Conservation (phyloP, 1,284 basidiomycete genomes). For the Xerocomus minutiporus region DNA sequence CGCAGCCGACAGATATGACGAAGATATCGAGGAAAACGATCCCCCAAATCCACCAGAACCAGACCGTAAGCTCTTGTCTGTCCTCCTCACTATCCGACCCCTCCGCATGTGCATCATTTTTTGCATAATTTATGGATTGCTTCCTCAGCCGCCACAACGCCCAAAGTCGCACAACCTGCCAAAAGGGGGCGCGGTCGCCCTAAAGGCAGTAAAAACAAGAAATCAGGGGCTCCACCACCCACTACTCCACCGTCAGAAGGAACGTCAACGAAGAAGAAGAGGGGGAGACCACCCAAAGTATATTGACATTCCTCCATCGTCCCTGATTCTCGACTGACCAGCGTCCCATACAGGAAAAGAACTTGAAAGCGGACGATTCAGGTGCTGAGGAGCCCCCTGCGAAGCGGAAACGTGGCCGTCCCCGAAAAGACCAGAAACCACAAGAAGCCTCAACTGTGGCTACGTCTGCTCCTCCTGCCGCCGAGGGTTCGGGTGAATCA, state of each 20-base stretch:
- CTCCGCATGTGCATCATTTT: slow-evolving; percentile 17
- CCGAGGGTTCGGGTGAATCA: slow-evolving; percentile 41
- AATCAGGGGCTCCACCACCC: slow-evolving; percentile 40
- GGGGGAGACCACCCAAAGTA: slow-evolving; percentile 77
- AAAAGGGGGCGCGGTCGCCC: slow-evolving; percentile 77
- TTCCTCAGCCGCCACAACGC: slow-evolving; percentile 18
- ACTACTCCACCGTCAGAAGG: slow-evolving; percentile 38
- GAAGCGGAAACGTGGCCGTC: slow-evolving; percentile 70
- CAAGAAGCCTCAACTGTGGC: slow-evolving; percentile 27
- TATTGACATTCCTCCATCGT: slow-evolving; percentile 19
- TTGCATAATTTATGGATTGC: slow-evolving; percentile 17
- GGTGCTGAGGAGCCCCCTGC: slow-evolving; percentile 44
- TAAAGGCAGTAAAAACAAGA: slow-evolving; percentile 81
- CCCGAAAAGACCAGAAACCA: slow-evolving; percentile 60
- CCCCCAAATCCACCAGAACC: slow-evolving; percentile 31
- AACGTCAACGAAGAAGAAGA: slow-evolving; percentile 47
- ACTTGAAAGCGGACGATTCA: slow-evolving; percentile 41
- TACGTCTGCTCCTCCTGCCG: slow-evolving; percentile 37
- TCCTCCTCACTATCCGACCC: slow-evolving; percentile 5
- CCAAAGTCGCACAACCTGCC: slow-evolving; percentile 33
- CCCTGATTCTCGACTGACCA: slow-evolving; percentile 29
- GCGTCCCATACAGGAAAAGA: slow-evolving; percentile 43
- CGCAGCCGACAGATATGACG: slow-evolving; percentile 38
- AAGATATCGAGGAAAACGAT: slow-evolving; percentile 43
- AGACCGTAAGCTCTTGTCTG: slow-evolving; percentile 31